phyloP scores from a whole-genome alignment of 495 filamentous ascomycete species.

The Hypoxylon rickii region DNA sequence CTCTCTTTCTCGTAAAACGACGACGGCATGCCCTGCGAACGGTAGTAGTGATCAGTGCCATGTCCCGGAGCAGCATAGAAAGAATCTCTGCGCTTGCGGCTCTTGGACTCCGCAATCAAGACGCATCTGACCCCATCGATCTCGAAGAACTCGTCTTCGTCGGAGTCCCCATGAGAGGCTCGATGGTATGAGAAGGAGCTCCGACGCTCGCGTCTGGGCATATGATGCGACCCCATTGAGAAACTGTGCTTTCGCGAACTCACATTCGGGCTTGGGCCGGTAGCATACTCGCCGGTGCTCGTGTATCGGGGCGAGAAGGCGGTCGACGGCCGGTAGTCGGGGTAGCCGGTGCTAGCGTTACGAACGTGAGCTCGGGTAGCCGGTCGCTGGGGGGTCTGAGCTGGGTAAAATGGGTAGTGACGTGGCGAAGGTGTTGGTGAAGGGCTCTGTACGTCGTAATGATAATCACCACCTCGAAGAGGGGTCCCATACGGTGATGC shows the following conservation, averaged over 20 bases:
- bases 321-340: slow-evolving; percentile 45
- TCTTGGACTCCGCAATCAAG: slow-evolving; percentile 50
- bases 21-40: slow-evolving; percentile 52
- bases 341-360: slow-evolving; percentile 46
- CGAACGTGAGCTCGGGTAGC: slow-evolving; percentile 54
- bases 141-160: slow-evolving; percentile 64
- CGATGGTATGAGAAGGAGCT: slow-evolving; percentile 58
- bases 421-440: slow-evolving; percentile 57
- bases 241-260: slow-evolving; percentile 58
- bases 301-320: slow-evolving; percentile 54
- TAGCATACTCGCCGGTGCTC: slow-evolving; percentile 61
- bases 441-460: slow-evolving; percentile 52
- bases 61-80: slow-evolving; percentile 50
- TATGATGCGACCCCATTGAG: slow-evolving; percentile 48
- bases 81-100: slow-evolving; percentile 45
- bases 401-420: slow-evolving; percentile 50
- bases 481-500: slow-evolving; percentile 53
- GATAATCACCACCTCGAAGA: slow-evolving; percentile 41
- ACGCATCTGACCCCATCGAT: slow-evolving; percentile 53
- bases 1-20: slow-evolving; percentile 45
- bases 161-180: slow-evolving; percentile 62
- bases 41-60: slow-evolving; percentile 61
- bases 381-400: slow-evolving; percentile 50
- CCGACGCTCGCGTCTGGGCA: slow-evolving; percentile 52
- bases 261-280: slow-evolving; percentile 56